A percentile compares a stretch with the other conserved stretches of the same genome.
Conservation (phyloP, 2,329 filamentous ascomycete species). For the Fusarium sp. region DNA sequence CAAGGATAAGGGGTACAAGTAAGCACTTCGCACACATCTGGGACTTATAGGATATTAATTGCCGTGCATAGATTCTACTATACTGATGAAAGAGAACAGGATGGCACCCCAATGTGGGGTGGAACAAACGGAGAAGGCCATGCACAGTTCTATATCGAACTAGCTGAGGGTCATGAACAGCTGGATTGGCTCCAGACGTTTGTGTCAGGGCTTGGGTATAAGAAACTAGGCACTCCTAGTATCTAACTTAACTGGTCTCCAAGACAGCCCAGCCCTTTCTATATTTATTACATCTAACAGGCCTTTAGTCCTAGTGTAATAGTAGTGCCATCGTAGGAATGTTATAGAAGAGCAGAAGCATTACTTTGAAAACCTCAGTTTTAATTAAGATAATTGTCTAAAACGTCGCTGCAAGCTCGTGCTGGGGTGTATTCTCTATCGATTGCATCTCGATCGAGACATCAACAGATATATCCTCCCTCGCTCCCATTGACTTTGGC, state of each 20-base stretch:
- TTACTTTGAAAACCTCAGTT: no score
- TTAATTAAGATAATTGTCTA: no score
- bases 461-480: neutral
- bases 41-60: neutral
- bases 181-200: constrained; percentile 22
- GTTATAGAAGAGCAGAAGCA: no score
- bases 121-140: neutral
- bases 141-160: constrained; percentile 11
- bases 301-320: no score
- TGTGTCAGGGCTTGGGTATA: constrained; percentile 17
- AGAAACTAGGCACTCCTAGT: neutral
- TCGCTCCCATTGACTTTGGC: neutral
- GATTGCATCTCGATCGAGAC: constrained; percentile 5
- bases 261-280: no score
- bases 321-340: no score
- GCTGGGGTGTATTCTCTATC: neutral
- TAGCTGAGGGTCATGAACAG: constrained; percentile 3
- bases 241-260: no score
- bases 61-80: constrained; percentile 4
- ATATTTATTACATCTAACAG: no score
- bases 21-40: rapidly evolving
- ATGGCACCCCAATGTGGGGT: constrained; percentile 14
- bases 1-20: constrained; percentile 10
- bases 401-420: neutral
- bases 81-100: constrained; percentile 15